Evolutionary conservation across 192 early-diverging fungal genomes (phyloP).

Genomic region (Tieghemiomyces parasiticus): DNA sequence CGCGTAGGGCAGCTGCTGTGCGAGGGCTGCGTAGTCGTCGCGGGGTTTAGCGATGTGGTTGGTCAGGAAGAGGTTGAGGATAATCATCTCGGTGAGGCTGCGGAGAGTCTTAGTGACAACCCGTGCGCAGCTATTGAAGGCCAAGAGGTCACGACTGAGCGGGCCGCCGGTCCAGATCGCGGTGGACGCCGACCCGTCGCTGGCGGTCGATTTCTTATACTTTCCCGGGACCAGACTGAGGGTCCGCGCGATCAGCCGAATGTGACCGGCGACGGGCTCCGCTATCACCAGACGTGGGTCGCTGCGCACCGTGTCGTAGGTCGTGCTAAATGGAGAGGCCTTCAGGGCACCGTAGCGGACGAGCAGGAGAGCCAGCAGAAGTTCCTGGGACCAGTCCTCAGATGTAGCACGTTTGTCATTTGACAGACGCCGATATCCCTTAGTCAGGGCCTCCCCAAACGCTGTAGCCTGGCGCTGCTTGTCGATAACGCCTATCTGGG

Average conservation of each 20-base stretch:
- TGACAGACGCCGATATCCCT: too few species aligned
- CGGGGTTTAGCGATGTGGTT: slow-evolving; percentile 13
- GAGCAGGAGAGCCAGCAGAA: neutral
- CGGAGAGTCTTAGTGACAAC: slow-evolving; percentile 38
- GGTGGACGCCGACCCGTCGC: neutral
- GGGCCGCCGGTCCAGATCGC: slow-evolving; percentile 27
- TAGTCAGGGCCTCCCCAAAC: neutral
- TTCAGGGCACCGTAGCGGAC: neutral
- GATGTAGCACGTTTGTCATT: too few species aligned
- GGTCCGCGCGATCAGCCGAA: slow-evolving; percentile 31
- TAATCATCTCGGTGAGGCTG: slow-evolving; percentile 40
- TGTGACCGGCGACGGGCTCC: slow-evolving; percentile 11
- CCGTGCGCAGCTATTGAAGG: slow-evolving; percentile 57
- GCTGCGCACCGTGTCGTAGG: slow-evolving; percentile 21
- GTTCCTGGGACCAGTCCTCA: too few species aligned
- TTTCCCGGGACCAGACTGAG: slow-evolving; percentile 33
- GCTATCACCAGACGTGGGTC: slow-evolving; percentile 20
- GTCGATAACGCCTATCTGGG: neutral
- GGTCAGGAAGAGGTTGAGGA: slow-evolving; percentile 34
- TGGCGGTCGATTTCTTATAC: slow-evolving; percentile 35
- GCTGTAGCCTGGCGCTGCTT: neutral
- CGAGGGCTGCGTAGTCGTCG: neutral
- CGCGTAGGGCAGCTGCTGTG: neutral
- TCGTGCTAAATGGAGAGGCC: slow-evolving; percentile 1
- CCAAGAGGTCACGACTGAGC: slow-evolving; percentile 52